Conservation (phyloP, 1,139 yeast species). For the Magnusiomyces tetraspermus region DNA sequence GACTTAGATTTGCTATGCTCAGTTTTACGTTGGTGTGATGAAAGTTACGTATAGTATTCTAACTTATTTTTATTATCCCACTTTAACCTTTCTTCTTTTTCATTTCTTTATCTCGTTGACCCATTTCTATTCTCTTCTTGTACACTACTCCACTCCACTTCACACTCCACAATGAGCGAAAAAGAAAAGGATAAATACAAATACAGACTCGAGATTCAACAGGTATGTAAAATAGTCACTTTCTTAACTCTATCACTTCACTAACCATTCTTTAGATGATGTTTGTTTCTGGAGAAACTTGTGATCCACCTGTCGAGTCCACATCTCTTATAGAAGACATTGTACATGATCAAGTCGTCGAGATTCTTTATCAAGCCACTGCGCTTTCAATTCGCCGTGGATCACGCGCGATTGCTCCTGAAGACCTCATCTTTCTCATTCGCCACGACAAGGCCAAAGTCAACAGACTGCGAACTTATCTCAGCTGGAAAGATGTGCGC, state of each 20-base stretch:
- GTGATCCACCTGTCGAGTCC: slow-evolving; percentile 88
- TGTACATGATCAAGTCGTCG: slow-evolving; percentile 90
- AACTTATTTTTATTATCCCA: too few species aligned
- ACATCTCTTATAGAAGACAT: slow-evolving; percentile 89
- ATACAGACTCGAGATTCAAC: slow-evolving; percentile 29
- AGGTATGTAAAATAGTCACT: slow-evolving; percentile 13
- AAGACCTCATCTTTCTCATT: slow-evolving; percentile 84
- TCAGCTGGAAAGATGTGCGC: slow-evolving; percentile 96
- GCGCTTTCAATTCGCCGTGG: slow-evolving; percentile 73
- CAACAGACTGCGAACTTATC: slow-evolving; percentile 75
- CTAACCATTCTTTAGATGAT: slow-evolving; percentile 51
- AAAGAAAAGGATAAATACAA: slow-evolving; percentile 22
- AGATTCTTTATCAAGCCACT: slow-evolving; percentile 70
- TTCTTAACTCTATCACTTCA: not conserved
- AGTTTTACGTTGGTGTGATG: too few species aligned
- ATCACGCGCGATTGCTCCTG: slow-evolving; percentile 78
- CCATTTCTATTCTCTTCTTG: too few species aligned
- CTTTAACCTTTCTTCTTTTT: too few species aligned
- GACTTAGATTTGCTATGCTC: too few species aligned
- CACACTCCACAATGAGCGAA: slow-evolving; percentile 51
- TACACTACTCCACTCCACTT: too few species aligned
- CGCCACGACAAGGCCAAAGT: slow-evolving; percentile 94
- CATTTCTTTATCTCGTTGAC: too few species aligned
- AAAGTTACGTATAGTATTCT: too few species aligned
- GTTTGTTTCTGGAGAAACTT: slow-evolving; percentile 95